phyloP scores from a whole-genome alignment of 768 basidiomycete species.

The Dacryopinax primogenitus region DNA sequence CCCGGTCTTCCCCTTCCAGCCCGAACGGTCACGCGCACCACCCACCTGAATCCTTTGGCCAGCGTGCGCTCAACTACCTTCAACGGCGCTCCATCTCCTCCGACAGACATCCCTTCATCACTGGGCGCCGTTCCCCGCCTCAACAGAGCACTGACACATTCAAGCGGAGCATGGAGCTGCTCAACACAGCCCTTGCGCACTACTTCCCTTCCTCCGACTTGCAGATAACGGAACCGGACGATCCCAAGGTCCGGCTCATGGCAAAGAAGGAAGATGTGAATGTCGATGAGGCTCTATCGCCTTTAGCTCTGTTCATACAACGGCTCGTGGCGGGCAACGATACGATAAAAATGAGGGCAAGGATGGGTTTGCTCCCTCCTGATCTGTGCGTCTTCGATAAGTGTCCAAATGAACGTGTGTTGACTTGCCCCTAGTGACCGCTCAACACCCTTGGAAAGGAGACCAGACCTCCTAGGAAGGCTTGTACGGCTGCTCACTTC shows the following conservation, averaged over 20 bases:
- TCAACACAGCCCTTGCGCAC: conserved; percentile 45
- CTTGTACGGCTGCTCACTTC: conserved; percentile 63
- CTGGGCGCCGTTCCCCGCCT: not conserved
- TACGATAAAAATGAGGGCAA: conserved; percentile 40
- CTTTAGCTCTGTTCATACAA: conserved; percentile 61
- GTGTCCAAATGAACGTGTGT: not conserved
- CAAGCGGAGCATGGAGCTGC: conserved; percentile 51
- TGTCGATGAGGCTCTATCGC: conserved; percentile 66
- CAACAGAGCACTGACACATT: conserved; percentile 25
- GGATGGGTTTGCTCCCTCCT: conserved; percentile 59
- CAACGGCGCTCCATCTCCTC: not conserved
- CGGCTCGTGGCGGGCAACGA: conserved; percentile 57
- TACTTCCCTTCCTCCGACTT: conserved; percentile 47
- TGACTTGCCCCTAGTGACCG: conserved; percentile 42
- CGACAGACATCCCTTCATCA: not conserved
- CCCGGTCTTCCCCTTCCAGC: conserved; percentile 26
- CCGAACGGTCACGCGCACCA: not conserved
- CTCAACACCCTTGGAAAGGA: conserved; percentile 55
- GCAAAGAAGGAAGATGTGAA: conserved; percentile 42
- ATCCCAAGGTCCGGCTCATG: conserved; percentile 42
- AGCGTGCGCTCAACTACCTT: conserved; percentile 6
- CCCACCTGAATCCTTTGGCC: not conserved
- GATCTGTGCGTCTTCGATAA: conserved; percentile 36
- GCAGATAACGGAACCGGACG: conserved; percentile 44
- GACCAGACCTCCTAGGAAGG: conserved; percentile 62